A percentile compares a stretch with the other conserved stretches of the same genome.
phyloP scores from a whole-genome alignment of 192 early-diverging fungal genomes.

The Linnemannia schmuckeri region DNA sequence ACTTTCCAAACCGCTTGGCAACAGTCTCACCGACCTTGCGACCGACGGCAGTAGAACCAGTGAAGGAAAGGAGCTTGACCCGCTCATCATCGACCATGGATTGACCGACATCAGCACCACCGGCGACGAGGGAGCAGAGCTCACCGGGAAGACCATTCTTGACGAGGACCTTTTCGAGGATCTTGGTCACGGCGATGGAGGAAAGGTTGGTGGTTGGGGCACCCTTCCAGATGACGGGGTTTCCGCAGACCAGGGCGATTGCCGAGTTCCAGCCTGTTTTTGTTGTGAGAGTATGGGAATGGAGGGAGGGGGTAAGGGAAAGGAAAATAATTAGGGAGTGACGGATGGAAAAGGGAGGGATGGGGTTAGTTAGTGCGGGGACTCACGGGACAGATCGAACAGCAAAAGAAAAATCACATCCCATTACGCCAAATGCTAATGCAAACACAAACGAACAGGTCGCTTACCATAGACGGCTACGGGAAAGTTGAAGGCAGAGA shows the following conservation, averaged over 20 bases:
- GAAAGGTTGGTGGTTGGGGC: conserved; percentile 82
- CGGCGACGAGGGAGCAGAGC: conserved; percentile 85
- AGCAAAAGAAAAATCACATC: not conserved
- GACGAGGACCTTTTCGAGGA: conserved; percentile 86
- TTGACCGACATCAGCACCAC: conserved; percentile 88
- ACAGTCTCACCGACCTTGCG: conserved; percentile 84
- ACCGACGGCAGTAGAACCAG: conserved; percentile 86
- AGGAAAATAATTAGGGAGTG: not conserved
- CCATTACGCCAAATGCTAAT: not conserved
- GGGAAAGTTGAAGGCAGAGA: conserved; percentile 97
- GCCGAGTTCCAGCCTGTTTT: conserved; percentile 95
- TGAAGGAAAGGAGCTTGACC: conserved; percentile 89
- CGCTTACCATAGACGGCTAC: conserved; percentile 58
- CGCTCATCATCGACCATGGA: conserved; percentile 77
- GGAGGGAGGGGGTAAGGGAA: not conserved
- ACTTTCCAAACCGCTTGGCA: conserved; percentile 89
- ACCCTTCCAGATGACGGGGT: conserved; percentile 93
- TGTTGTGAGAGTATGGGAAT: conserved; percentile 18
- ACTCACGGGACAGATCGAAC: not conserved
- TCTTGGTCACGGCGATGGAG: conserved; percentile 90
- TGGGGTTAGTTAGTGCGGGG: not conserved
- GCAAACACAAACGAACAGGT: not conserved
- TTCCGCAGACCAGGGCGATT: conserved; percentile 89
- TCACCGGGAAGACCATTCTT: conserved; percentile 85
- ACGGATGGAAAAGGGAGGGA: not conserved